Evolutionary conservation across 2,329 filamentous ascomycete genomes (phyloP), one percentile per base, ranked within the genome.

Genomic region (Stromatinia cepivora): DNA sequence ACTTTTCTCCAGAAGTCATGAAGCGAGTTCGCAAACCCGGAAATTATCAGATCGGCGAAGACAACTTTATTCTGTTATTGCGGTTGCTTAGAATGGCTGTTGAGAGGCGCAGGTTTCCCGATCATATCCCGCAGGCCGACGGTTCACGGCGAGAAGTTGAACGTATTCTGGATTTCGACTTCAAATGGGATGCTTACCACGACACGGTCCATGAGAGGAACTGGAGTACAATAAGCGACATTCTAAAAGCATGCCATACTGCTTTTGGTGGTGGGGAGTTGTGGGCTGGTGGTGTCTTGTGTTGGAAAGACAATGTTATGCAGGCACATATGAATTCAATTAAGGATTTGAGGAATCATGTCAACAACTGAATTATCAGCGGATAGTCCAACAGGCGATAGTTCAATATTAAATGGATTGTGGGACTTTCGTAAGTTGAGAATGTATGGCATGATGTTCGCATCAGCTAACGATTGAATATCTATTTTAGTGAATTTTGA

Each of bases 231-330:
- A 56, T 56, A 36, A 22, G 11, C 20, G 7, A 2, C 4, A 56
- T 36, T n/a, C 10, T 56, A 13, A 36, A 36, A 36, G 31, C 17
- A 22, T 56, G 31, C 4, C 53, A 56, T 56, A 22, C 17, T 34
- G 17, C 53, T 31, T 56, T 56, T 56, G 53, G 28, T 34, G 53
- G 53, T 56, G 53, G 53, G 34, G 53, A 56, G 7, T 56, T 56
- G 34, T 56, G 53, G 53, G 17, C 28, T 7, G 53, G 17, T 34
- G 53, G 17, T 34, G 28, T 56, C 28, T 34, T 56, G 17, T 56
- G 28, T 22, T 56, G 53, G 53, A 56, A 56, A 56, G 28, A 34
- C 15, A 34, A 56, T 20, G 53, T 56, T 56, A 10, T 34, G 15
- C 53, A 34, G 28, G 7, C 53, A 34, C 53, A 56, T 34, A 56